Conservation (phyloP, 2,329 filamentous ascomycete species). For the Colletotrichum ledebouriae region DNA sequence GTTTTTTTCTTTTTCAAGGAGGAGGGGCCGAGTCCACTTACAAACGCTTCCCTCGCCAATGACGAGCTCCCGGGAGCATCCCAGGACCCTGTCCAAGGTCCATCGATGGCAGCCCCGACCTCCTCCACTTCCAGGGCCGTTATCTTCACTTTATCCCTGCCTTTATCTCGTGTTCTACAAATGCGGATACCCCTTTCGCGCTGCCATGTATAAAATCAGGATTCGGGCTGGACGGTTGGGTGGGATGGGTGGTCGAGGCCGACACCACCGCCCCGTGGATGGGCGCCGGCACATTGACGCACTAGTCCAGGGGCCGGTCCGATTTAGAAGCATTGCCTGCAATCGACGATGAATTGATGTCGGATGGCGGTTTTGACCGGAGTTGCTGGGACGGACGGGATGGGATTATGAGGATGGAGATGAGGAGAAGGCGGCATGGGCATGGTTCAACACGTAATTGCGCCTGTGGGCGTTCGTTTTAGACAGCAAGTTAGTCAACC, state of each 20-base stretch:
- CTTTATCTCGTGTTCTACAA: slow-evolving; percentile 41
- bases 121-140: slow-evolving; percentile 33
- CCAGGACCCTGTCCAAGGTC: slow-evolving; percentile 7
- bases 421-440: slow-evolving; percentile 6
- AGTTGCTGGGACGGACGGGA: slow-evolving; percentile 15
- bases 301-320: slow-evolving; percentile 40
- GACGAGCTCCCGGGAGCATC: slow-evolving; percentile 12
- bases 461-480: not conserved
- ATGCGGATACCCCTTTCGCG: slow-evolving; percentile 20
- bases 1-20: too few species aligned
- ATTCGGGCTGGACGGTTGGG: not conserved
- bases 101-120: slow-evolving; percentile 2
- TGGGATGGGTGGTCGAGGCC: slow-evolving; percentile 7
- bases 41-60: slow-evolving; percentile 30
- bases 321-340: slow-evolving; percentile 38
- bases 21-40: not conserved
- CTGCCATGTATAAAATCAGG: not conserved
- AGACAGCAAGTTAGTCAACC: slow-evolving; percentile 13
- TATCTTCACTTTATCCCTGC: slow-evolving; percentile 36
- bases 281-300: slow-evolving; percentile 37
- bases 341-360: slow-evolving; percentile 40
- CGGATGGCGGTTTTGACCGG: slow-evolving; percentile 19
- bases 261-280: not conserved
- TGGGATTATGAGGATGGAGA: slow-evolving; percentile 9
- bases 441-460: slow-evolving; percentile 12